These are phyloP conservation scores for Leccinum obscurum DNA, from an alignment of 768 basidiomycete genomes.

Conservation along the genomic window DNA sequence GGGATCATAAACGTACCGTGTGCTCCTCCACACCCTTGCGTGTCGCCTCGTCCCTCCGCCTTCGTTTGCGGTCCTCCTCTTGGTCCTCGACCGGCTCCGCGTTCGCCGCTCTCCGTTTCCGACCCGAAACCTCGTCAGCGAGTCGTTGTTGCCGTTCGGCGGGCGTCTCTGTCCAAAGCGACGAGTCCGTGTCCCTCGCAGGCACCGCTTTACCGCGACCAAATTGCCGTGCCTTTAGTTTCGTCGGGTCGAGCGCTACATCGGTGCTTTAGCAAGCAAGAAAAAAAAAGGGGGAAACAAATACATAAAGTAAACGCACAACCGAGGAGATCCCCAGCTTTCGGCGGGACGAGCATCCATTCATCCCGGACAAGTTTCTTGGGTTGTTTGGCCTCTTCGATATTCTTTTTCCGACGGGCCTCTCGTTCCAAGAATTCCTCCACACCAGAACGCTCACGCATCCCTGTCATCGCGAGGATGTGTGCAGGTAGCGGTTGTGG, in stretches of 20 bases:
- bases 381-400: constrained; percentile 79
- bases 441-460: constrained; percentile 60
- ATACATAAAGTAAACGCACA: constrained; percentile 49
- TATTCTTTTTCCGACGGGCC: constrained; percentile 67
- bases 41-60: constrained; percentile 68
- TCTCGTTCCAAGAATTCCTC: constrained; percentile 85
- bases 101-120: constrained; percentile 72
- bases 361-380: constrained; percentile 84
- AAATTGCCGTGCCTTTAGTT: constrained; percentile 79
- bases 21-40: constrained; percentile 75
- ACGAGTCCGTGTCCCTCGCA: constrained; percentile 49
- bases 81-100: constrained; percentile 39
- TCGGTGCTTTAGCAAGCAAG: background rate
- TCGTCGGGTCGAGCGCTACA: constrained; percentile 85
- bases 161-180: constrained; percentile 97
- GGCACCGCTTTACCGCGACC: constrained; percentile 52
- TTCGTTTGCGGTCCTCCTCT: constrained; percentile 49
- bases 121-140: constrained; percentile 94
- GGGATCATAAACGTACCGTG: constrained; percentile 49
- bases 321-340: constrained; percentile 72
- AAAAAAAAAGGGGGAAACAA: background rate
- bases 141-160: constrained; percentile 87
- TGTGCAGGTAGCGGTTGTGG: constrained; percentile 69
- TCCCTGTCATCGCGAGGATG: constrained; percentile 26
- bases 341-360: constrained; percentile 98